Base-by-base conservation (phyloP, 352 stramenopile species). In the Phytophthora multivora region DNA sequence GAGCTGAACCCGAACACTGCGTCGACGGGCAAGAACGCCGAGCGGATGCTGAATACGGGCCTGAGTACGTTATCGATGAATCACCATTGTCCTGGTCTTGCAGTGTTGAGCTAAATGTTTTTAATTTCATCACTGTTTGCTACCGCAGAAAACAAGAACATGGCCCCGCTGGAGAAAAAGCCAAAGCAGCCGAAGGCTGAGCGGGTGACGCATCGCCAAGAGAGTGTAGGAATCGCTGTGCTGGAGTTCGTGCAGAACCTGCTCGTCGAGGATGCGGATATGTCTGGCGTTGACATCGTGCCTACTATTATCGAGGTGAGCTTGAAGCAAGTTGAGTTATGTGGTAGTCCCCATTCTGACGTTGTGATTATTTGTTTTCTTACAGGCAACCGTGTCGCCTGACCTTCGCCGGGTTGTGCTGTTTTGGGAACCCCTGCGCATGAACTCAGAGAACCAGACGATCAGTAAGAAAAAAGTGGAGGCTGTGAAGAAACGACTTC, bases 401-500 rank as follows among this genome's bases (percentile, higher is more conserved):
- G 85, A 91, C 50, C 65, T 94, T 31, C 68, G 83, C 39, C 66
- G 80, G 18, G 69, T 90, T 9, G 72, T 94, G 47, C 52, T 94
- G 50, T 86, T 78, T 43, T 94, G 85, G 85, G 83, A 92, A 28
- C 81, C 85, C 5, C 67, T 80, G 28, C 85, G 85, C 15, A 58
- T 81, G 39, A 80, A 89, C 61, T 91, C 83, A 40, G 70, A 77
- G 28, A 88, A 90, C 66, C 83, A 91, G 58, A 75, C 51, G 9
- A 89, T 94, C 47, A 79, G 73, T 5, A 94, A 94, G 71, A 83
- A 80, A 41, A 94, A 91, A 66, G 60, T 85, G 2, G 73, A 77
- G 11, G 81, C 73, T 43, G 74, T 92, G 16, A 75, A 84, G 56
- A 86, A 82, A 36, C 74, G 77, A 18, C 80, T 94, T 26, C 65